These are phyloP conservation scores for Exophiala phaeomuriformis DNA, from an alignment of 2,329 filamentous ascomycete genomes.

Conservation along the genomic window DNA sequence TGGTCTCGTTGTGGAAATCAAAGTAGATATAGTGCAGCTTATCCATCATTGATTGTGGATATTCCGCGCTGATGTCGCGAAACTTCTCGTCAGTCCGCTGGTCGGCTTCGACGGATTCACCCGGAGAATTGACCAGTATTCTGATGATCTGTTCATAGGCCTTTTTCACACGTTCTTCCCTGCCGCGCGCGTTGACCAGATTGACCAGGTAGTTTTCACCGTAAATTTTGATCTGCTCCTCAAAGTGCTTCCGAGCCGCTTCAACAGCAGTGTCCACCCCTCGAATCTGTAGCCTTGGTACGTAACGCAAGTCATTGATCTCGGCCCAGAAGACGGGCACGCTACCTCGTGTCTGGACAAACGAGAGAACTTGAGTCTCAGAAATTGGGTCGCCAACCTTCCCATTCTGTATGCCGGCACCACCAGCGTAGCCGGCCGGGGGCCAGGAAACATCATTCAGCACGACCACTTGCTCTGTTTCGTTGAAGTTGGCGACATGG, in stretches of 20 bases:
- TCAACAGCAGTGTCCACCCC: conserved; percentile 71
- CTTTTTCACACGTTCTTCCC: conserved; percentile 80
- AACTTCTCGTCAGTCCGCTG: conserved; percentile 68
- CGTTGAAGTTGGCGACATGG: conserved; percentile 97
- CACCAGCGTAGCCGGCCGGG: conserved; percentile 72
- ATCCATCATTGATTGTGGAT: conserved; percentile 59
- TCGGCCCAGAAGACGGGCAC: conserved; percentile 96
- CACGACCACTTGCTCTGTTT: conserved; percentile 89
- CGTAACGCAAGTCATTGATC: conserved; percentile 87
- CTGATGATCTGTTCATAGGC: conserved; percentile 89
- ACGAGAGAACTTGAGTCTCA: conserved; percentile 84
- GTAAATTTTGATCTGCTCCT: conserved; percentile 87
- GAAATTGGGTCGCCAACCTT: conserved; percentile 55
- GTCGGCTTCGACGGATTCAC: conserved; percentile 60
- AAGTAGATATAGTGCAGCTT: conserved; percentile 95
- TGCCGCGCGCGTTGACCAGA: conserved; percentile 89
- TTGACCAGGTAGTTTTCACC: conserved; percentile 98
- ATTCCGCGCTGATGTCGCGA: conserved; percentile 53
- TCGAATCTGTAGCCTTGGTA: conserved; percentile 80
- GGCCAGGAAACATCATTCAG: conserved; percentile 73
- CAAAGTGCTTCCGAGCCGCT: conserved; percentile 79
- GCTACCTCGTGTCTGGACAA: conserved; percentile 92
- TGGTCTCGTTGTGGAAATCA: conserved; percentile 96
- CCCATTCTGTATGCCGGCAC: conserved; percentile 66
- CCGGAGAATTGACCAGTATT: conserved; percentile 61